Evolutionary conservation across 495 filamentous ascomycete genomes (phyloP).

Genomic region (Talaromyces nanjingensis): DNA sequence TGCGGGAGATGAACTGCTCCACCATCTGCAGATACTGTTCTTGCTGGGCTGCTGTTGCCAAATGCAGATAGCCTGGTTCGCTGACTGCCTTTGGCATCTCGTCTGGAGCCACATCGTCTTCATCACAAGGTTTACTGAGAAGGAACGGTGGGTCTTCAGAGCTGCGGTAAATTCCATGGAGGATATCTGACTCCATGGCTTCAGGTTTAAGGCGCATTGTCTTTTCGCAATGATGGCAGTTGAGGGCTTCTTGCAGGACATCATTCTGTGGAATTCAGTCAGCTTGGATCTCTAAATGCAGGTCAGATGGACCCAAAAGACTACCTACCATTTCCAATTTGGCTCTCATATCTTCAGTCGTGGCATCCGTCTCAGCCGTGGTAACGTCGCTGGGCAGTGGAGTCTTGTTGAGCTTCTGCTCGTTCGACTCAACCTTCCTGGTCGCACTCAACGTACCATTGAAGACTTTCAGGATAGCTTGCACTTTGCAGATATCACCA

Average conservation of each 20-base stretch:
- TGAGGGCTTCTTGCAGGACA: slow-evolving; percentile 25
- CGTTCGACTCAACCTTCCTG: neutral
- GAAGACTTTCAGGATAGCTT: slow-evolving; percentile 7
- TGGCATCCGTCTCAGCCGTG: neutral
- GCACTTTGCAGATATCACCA: slow-evolving; percentile 6
- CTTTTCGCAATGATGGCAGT: slow-evolving; percentile 20
- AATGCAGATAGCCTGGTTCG: slow-evolving; percentile 15
- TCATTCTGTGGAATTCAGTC: slow-evolving; percentile 4
- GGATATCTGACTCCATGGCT: slow-evolving; percentile 20
- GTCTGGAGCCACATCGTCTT: slow-evolving; percentile 7
- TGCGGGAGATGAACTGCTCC: neutral
- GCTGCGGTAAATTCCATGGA: slow-evolving; percentile 14
- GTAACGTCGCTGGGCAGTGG: neutral
- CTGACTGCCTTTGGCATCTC: slow-evolving; percentile 14
- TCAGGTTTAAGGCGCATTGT: slow-evolving; percentile 13
- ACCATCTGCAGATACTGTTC: slow-evolving; percentile 5
- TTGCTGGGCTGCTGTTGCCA: slow-evolving; percentile 19
- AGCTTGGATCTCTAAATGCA: neutral
- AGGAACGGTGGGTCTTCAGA: slow-evolving; percentile 22
- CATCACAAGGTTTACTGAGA: slow-evolving; percentile 4
- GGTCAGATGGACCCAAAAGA: neutral
- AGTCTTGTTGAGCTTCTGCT: neutral
- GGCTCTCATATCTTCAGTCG: neutral
- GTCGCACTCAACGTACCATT: slow-evolving; percentile 3
- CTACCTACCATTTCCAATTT: slow-evolving; percentile 12